Conservation (phyloP, 139 green algal species). For the Closterium sp. region DNA sequence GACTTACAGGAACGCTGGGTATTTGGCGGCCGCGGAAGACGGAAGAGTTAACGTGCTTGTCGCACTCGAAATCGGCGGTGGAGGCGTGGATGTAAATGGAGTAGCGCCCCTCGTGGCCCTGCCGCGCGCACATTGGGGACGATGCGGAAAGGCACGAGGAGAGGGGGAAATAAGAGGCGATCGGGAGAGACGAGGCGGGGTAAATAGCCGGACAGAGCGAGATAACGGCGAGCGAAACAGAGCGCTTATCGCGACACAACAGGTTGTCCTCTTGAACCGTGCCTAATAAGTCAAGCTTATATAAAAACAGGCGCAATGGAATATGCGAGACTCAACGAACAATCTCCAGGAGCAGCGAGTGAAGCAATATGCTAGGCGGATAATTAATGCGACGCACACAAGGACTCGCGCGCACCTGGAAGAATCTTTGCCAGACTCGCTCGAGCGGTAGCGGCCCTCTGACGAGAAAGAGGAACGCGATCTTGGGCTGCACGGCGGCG, state of each 20-base stretch:
- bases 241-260: too few relatives aligned
- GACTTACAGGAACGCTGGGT: slow-evolving; percentile 23
- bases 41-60: background rate
- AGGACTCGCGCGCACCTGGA: background rate
- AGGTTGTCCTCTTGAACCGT: too few relatives aligned
- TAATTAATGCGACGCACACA: background rate
- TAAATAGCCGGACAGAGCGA: too few relatives aligned
- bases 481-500: slow-evolving; percentile 9
- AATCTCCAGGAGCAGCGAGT: background rate
- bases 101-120: slow-evolving; percentile 28
- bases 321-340: background rate
- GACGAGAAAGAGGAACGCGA: slow-evolving; percentile 34
- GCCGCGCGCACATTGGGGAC: background rate
- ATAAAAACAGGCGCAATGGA: background rate
- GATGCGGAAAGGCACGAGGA: background rate
- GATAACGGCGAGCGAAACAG: too few relatives aligned
- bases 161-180: background rate
- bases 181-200: too few relatives aligned
- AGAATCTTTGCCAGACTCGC: slow-evolving; percentile 29
- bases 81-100: slow-evolving; percentile 34
- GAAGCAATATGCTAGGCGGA: too few relatives aligned
- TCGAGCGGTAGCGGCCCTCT: slow-evolving; percentile 22
- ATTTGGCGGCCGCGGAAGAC: slow-evolving; percentile 33
- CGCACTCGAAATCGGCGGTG: slow-evolving; percentile 18
- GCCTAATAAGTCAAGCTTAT: too few relatives aligned